Percentiles rank a stretch among this genome's conserved stretches.
These are phyloP conservation scores for Physcomitrium patens DNA, from an alignment of 225 moss, liverwort and hornwort genomes.

Conservation along the genomic window DNA sequence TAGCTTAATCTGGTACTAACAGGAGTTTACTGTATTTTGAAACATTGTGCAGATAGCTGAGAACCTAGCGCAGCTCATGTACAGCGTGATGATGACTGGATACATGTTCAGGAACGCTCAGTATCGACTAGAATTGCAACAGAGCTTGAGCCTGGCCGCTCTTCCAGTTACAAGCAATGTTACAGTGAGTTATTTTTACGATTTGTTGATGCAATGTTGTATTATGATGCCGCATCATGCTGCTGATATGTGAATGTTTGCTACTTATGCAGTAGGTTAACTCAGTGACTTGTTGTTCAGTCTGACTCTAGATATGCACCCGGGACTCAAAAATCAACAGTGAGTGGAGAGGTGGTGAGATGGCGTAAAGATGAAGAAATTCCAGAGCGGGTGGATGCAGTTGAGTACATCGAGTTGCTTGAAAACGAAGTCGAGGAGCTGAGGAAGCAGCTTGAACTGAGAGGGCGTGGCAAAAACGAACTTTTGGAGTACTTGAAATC, in stretches of 20 bases:
- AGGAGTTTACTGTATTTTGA: slow-evolving; percentile 3
- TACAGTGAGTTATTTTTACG: slow-evolving; percentile 36
- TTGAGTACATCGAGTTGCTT: slow-evolving; percentile 90
- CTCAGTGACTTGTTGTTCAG: slow-evolving; percentile 32
- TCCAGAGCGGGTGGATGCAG: slow-evolving; percentile 69
- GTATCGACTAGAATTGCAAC: slow-evolving; percentile 88
- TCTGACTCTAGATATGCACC: slow-evolving; percentile 59
- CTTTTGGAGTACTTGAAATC: slow-evolving; percentile 85
- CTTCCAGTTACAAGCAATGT: slow-evolving; percentile 65
- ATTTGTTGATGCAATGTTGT: background rate
- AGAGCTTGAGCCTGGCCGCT: slow-evolving; percentile 76
- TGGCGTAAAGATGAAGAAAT: slow-evolving; percentile 84
- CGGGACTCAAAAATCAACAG: slow-evolving; percentile 79
- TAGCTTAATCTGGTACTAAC: slow-evolving; percentile 11
- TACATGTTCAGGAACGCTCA: slow-evolving; percentile 98
- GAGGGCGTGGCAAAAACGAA: slow-evolving; percentile 75
- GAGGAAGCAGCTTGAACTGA: slow-evolving; percentile 74
- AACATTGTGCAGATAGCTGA: slow-evolving; percentile 69
- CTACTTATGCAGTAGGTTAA: background rate
- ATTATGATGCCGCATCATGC: slow-evolving; percentile 1
- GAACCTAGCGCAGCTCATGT: slow-evolving; percentile 96
- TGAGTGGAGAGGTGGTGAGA: slow-evolving; percentile 82
- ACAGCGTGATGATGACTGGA: slow-evolving; percentile 99
- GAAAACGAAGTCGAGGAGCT: slow-evolving; percentile 87
- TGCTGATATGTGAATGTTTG: background rate